Percentiles rank a stretch among this genome's conserved stretches.
Evolutionary conservation across 805 yeast genomes (phyloP).

Genomic region (Teunomyces cretensis): DNA sequence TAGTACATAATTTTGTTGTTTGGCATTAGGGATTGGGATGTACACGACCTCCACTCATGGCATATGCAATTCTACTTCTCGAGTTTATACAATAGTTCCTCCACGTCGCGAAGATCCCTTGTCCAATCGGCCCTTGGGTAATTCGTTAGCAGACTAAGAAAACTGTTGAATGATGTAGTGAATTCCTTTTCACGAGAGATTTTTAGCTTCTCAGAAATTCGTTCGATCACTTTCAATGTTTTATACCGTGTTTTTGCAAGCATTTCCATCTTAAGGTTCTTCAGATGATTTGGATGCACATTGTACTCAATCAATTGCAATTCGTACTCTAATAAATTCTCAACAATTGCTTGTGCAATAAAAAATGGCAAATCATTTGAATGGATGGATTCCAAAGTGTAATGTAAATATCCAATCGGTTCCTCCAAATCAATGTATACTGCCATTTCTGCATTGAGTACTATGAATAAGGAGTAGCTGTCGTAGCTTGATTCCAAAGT

Average conservation of each 20-base stretch:
- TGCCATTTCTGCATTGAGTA: slow-evolving; percentile 42
- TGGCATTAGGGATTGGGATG: background rate
- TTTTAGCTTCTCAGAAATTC: background rate
- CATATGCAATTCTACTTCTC: background rate
- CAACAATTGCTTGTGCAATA: slow-evolving; percentile 46
- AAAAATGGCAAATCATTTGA: slow-evolving; percentile 63
- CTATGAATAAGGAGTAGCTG: slow-evolving; percentile 14
- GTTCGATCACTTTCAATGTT: background rate
- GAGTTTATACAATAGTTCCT: background rate
- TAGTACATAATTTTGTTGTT: no score
- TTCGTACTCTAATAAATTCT: slow-evolving; percentile 33
- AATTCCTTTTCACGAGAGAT: background rate
- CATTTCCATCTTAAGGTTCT: background rate
- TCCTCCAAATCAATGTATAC: slow-evolving; percentile 43
- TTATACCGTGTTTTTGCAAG: slow-evolving; percentile 1
- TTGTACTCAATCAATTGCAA: background rate
- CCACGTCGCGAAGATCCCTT: background rate
- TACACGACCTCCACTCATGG: background rate
- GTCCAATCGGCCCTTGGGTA: background rate
- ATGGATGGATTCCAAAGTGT: slow-evolving; percentile 45
- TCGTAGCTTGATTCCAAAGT: background rate
- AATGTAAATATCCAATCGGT: slow-evolving; percentile 40
- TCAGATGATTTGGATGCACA: background rate
- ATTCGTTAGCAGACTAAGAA: background rate
- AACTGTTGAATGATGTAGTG: background rate